These are phyloP conservation scores for Aspergillus avenaceus DNA, from an alignment of 495 filamentous ascomycete species.

Conservation along the genomic window DNA sequence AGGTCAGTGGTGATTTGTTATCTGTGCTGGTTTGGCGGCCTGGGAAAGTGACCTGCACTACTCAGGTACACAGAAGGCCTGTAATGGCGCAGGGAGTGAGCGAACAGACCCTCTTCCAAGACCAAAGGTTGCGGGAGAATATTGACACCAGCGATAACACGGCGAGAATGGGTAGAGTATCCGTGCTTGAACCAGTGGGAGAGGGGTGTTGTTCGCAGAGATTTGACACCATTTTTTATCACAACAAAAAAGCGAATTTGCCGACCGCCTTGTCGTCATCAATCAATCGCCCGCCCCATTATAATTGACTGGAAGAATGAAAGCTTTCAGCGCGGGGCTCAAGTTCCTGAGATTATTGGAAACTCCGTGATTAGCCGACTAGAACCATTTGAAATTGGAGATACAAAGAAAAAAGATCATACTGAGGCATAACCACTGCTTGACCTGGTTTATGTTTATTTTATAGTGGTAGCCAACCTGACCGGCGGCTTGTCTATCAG, in stretches of 20 bases:
- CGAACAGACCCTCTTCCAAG: not conserved
- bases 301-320: not conserved
- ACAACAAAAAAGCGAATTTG: conserved; percentile 15
- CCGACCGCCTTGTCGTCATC: conserved; percentile 29
- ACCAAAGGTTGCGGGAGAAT: not conserved
- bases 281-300: not conserved
- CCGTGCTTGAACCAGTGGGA: not conserved
- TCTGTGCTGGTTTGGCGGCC: not conserved
- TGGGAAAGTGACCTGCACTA: not conserved
- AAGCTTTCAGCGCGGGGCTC: no score
- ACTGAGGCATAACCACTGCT: no score
- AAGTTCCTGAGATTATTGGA: no score
- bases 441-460: no score
- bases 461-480: no score
- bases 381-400: not conserved
- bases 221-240: not conserved
- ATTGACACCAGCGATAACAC: no score
- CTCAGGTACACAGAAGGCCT: not conserved
- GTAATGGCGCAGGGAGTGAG: not conserved
- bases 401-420: no score
- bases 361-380: not conserved
- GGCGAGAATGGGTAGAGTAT: not conserved
- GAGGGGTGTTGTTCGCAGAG: not conserved
- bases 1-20: not conserved
- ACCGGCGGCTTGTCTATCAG: no score